Percentiles rank a stretch among this genome's conserved stretches.
Conservation (phyloP, 78 protist species). For the Dictyostelium intermedium region DNA sequence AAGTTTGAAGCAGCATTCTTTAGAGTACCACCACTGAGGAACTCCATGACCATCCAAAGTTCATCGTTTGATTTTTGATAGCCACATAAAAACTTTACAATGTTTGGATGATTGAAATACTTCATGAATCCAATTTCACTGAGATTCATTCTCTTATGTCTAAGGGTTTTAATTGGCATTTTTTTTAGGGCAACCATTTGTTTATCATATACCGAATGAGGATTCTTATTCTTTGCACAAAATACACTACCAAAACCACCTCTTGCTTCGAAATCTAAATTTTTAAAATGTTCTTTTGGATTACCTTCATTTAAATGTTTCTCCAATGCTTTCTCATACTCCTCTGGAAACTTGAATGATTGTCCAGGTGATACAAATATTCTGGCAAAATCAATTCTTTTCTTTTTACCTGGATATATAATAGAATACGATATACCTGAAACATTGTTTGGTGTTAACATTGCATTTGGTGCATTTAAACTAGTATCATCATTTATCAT, state of each 20-base stretch:
- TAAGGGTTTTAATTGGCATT: slow-evolving; percentile 28
- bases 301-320: slow-evolving; percentile 40
- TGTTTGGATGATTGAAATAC: slow-evolving; percentile 73
- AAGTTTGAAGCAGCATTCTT: slow-evolving; percentile 43
- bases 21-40: slow-evolving; percentile 79
- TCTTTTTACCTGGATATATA: slow-evolving; percentile 25
- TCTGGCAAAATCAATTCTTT: slow-evolving; percentile 25
- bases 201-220: slow-evolving; percentile 18
- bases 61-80: slow-evolving; percentile 50
- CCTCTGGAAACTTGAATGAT: slow-evolving; percentile 49
- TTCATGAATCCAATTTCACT: slow-evolving; percentile 68
- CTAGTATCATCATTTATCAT: not conserved
- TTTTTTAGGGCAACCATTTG: slow-evolving; percentile 64
- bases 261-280: slow-evolving; percentile 65
- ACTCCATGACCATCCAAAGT: slow-evolving; percentile 78
- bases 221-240: slow-evolving; percentile 41
- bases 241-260: slow-evolving; percentile 81
- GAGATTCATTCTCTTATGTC: slow-evolving; percentile 63
- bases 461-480: slow-evolving; percentile 18
- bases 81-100: slow-evolving; percentile 32
- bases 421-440: slow-evolving; percentile 5
- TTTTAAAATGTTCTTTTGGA: slow-evolving; percentile 64
- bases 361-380: slow-evolving; percentile 45
- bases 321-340: not conserved
- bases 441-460: not conserved